phyloP scores from a whole-genome alignment of 1,284 basidiomycete species.

The Ustilago lituana region DNA sequence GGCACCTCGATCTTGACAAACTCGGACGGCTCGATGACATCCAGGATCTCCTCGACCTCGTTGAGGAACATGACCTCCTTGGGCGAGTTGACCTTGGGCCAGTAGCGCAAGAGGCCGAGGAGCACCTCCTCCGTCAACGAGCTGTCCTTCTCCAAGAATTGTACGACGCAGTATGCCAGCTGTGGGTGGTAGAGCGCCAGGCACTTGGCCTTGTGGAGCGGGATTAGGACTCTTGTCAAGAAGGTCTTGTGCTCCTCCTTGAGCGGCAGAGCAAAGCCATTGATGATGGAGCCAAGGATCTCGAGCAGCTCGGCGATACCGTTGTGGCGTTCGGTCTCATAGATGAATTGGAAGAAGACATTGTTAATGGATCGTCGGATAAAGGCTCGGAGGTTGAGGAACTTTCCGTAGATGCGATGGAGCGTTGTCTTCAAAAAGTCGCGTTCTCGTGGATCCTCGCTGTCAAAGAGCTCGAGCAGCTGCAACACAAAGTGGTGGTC shows the following conservation, averaged over 20 bases:
- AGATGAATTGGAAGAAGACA: constrained; percentile 98
- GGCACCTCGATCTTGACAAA: constrained; percentile 96
- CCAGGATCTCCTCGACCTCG: constrained; percentile 98
- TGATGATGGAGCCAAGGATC: constrained; percentile 99
- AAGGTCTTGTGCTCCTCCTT: constrained; percentile 99
- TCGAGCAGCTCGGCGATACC: constrained; percentile 98
- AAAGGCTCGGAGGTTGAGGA: constrained; percentile 97
- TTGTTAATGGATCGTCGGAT: constrained; percentile 99
- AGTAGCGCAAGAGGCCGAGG: constrained; percentile 90
- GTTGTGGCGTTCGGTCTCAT: constrained; percentile 98
- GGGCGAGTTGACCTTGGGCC: constrained; percentile 99
- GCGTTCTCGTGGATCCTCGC: constrained; percentile 97
- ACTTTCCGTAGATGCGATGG: constrained; percentile 99
- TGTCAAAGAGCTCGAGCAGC: constrained; percentile 97
- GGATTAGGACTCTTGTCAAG: constrained; percentile 92
- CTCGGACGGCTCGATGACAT: constrained; percentile 95
- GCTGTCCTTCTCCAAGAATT: constrained; percentile 97
- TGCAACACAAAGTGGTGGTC: constrained; percentile 94
- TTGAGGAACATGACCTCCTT: constrained; percentile 99
- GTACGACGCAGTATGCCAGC: constrained; percentile 97
- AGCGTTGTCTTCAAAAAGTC: constrained; percentile 99
- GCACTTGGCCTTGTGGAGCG: constrained; percentile 97
- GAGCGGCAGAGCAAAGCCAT: constrained; percentile 95
- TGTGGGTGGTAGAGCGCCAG: constrained; percentile 97
- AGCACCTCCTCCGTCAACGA: constrained; percentile 93